Evolutionary conservation across 2,329 filamentous ascomycete species (phyloP).

Genomic region (Polychaeton citri): DNA sequence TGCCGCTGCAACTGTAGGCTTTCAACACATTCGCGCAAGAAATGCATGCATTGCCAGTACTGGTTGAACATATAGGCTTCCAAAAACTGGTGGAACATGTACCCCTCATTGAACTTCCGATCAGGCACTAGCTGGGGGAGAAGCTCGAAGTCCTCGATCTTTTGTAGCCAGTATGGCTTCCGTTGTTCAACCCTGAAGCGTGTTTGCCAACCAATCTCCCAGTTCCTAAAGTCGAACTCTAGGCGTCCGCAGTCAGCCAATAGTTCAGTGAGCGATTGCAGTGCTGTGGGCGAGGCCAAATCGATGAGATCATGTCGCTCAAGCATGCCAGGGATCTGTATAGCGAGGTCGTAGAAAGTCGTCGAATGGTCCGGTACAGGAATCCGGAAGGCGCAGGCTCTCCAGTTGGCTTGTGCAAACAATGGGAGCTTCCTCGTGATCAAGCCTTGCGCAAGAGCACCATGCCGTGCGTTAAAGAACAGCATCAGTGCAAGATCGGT

Average conservation of each 20-base stretch:
- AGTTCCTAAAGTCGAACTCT: constrained; percentile 11
- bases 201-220: constrained; percentile 11
- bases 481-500: constrained; percentile 14
- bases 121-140: constrained; percentile 12
- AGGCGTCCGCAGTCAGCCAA: constrained; percentile 10
- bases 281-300: background rate
- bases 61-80: constrained; percentile 16
- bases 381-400: constrained; percentile 9
- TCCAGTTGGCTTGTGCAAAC: constrained; percentile 16
- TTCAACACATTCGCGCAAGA: constrained; percentile 12
- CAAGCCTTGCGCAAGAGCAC: constrained; percentile 12
- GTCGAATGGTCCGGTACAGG: constrained; percentile 12
- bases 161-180: constrained; percentile 7
- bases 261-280: constrained; percentile 8
- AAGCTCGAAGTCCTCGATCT: constrained; percentile 13
- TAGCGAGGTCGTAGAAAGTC: constrained; percentile 15
- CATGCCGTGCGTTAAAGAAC: constrained; percentile 16
- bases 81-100: constrained; percentile 16
- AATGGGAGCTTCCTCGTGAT: constrained; percentile 16
- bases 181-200: constrained; percentile 2
- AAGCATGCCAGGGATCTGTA: constrained; percentile 17
- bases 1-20: constrained; percentile 10
- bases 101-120: constrained; percentile 13
- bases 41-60: constrained; percentile 19
- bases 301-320: constrained; percentile 13